Percentiles rank a stretch among this genome's conserved stretches.
Conservation (phyloP, 352 stramenopile species). For the Phytophthora pinifolia region DNA sequence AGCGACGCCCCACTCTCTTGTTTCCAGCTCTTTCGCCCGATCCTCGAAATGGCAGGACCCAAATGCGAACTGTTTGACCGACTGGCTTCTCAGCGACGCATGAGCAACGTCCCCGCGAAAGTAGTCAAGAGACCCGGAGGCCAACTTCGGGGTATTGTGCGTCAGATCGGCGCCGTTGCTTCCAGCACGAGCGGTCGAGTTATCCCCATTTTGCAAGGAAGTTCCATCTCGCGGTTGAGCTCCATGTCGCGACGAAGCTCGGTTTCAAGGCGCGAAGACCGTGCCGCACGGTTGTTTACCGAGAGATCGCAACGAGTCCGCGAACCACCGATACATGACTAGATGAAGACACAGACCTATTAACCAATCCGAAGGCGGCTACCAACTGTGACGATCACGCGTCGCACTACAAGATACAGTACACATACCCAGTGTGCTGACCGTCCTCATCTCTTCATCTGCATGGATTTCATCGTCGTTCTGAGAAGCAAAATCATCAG, state of each 20-base stretch:
- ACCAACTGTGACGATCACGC: no score
- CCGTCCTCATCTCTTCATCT: no score
- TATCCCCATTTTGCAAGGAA: slow-evolving; percentile 8
- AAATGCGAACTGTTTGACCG: slow-evolving; percentile 25
- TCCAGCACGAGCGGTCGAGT: slow-evolving; percentile 12
- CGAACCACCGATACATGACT: slow-evolving; percentile 1
- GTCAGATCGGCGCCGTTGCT: slow-evolving; percentile 11
- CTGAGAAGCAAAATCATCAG: no score
- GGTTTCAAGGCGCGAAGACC: slow-evolving; percentile 5
- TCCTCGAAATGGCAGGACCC: slow-evolving; percentile 24
- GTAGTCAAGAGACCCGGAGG: neutral
- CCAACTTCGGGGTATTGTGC: slow-evolving; percentile 7
- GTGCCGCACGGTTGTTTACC: slow-evolving; percentile 10
- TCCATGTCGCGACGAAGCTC: slow-evolving; percentile 2
- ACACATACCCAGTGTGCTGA: no score
- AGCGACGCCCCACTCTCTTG: slow-evolving; percentile 13
- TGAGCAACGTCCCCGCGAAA: neutral
- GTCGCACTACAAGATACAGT: no score
- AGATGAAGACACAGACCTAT: no score
- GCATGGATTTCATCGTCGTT: no score
- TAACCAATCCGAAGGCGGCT: no score
- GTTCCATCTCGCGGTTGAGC: neutral
- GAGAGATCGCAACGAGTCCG: slow-evolving; percentile 13
- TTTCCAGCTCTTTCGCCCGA: slow-evolving; percentile 19
- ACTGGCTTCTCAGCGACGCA: neutral